Evolutionary conservation across 108 stramenopile species (phyloP), one percentile per base, ranked within the genome.

Genomic region (Nitzschia putrida): DNA sequence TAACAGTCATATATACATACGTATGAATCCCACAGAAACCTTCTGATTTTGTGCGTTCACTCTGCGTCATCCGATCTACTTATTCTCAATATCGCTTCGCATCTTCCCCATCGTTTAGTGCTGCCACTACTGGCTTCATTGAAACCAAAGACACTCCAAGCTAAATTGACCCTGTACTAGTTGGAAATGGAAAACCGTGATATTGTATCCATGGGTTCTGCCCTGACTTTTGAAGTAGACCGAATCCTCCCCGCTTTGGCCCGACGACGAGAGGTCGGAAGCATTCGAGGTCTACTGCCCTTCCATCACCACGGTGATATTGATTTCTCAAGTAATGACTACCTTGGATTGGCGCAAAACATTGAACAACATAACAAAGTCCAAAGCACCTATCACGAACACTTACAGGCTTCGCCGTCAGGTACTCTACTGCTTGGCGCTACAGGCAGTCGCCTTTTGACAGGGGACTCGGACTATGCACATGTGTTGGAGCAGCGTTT

Each of bases 261-360:
- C 16, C 66, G 57, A 37, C 69, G 76, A 8, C 43, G 25, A 14
- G n/a, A 65, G 34, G 38, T 61, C 3, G 76, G 76, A 53, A 71
- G 69, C 0, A 37, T 77, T 16, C 63, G 76, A 12, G 34, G 39
- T 23, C 37, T 77, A 24, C 57, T 16, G 52, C 51, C 64, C 12
- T 74, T 38, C 59, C 56, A 57, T 52, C 16, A 53, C 24, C 25
- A 54, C 22, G 64, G 57, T 18, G 22, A 24, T 41, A 78, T 96
- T 49, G 98, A 99, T 70, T 99, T 99, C 80, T 89, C 91, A 21
- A 94, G 91, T 69, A 99, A 99, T 66, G 98, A 99, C 64, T 99
- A 98, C 68, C 90, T 99, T 5, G 96, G 98, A 39, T 71, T 98
- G 43, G 96, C 97, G 4, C 88, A 93, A 13, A 83, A 81, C 64